Percentiles rank a stretch among this genome's conserved stretches.
Evolutionary conservation across 2,329 filamentous ascomycete genomes (phyloP).

Genomic region (Colletotrichum coccodes): DNA sequence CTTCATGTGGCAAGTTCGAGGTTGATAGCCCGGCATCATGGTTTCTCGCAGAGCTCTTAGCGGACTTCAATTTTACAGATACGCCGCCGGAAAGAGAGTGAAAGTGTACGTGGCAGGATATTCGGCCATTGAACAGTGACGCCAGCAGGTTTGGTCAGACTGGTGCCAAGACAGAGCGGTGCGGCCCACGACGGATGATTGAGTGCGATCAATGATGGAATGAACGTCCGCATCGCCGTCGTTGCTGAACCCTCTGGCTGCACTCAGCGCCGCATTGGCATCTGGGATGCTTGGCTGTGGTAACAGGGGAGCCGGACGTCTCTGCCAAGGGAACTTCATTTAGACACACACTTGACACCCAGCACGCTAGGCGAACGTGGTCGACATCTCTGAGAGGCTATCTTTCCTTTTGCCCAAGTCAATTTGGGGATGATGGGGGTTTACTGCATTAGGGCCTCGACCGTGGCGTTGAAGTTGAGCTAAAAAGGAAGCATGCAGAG

Average conservation of each 20-base stretch:
- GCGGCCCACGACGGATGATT: not conserved
- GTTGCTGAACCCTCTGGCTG: not conserved
- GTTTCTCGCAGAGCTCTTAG: not conserved
- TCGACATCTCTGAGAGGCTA: not conserved
- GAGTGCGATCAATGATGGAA: not conserved
- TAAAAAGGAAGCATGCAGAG: slow-evolving; percentile 29
- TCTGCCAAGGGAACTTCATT: not conserved
- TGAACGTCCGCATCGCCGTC: slow-evolving; percentile 4
- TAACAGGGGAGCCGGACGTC: not conserved
- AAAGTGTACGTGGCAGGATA: too few species aligned
- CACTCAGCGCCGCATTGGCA: not conserved
- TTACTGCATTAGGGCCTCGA: slow-evolving; percentile 25
- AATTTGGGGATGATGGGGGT: slow-evolving; percentile 12
- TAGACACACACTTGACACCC: not conserved
- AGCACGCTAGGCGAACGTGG: slow-evolving; percentile 1
- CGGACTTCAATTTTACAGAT: too few species aligned
- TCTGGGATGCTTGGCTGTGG: slow-evolving; percentile 6
- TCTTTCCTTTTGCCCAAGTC: slow-evolving; percentile 11
- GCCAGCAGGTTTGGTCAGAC: slow-evolving; percentile 10
- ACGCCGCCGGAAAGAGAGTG: too few species aligned
- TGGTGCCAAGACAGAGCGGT: slow-evolving; percentile 14
- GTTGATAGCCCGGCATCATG: not conserved
- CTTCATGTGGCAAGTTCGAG: not conserved
- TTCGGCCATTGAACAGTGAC: slow-evolving; percentile 12
- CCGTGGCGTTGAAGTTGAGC: slow-evolving; percentile 15